Percentiles rank a stretch among this genome's conserved stretches.
These are phyloP conservation scores for Escallonia herrerae DNA, from an alignment of 129 eudicot species.

Conservation along the genomic window DNA sequence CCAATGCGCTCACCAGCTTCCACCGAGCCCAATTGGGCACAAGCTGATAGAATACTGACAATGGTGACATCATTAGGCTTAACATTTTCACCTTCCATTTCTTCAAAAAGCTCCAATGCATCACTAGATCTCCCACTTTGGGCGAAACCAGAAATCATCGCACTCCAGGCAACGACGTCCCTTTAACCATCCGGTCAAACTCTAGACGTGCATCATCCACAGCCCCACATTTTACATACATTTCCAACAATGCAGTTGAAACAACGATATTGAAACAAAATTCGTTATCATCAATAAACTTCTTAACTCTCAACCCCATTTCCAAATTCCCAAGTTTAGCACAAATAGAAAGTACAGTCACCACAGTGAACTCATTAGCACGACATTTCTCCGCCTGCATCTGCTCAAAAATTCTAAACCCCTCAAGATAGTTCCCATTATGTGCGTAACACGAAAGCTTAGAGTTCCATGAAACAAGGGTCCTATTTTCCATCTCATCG, in stretches of 20 bases:
- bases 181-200: slow-evolving; percentile 23
- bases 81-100: slow-evolving; percentile 11
- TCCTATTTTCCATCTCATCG: slow-evolving; percentile 21
- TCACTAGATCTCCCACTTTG: slow-evolving; percentile 23
- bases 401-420: slow-evolving; percentile 18
- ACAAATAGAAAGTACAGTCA: slow-evolving; percentile 21
- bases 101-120: slow-evolving; percentile 24
- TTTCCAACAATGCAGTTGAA: slow-evolving; percentile 27
- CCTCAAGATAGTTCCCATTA: slow-evolving; percentile 17
- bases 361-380: slow-evolving; percentile 26
- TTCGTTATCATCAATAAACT: slow-evolving; percentile 17
- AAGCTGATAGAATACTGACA: slow-evolving; percentile 24
- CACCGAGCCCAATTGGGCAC: slow-evolving; percentile 25
- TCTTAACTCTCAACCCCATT: slow-evolving; percentile 21
- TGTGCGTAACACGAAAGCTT: slow-evolving; percentile 25
- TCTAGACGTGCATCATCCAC: slow-evolving; percentile 30
- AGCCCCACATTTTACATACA: slow-evolving; percentile 33
- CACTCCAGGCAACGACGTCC: slow-evolving; percentile 23
- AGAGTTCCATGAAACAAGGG: slow-evolving; percentile 28
- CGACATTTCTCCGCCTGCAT: slow-evolving; percentile 19
- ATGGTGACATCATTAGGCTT: slow-evolving; percentile 22
- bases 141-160: slow-evolving; percentile 27
- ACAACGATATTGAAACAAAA: slow-evolving; percentile 15
- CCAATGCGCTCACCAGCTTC: slow-evolving; percentile 28
- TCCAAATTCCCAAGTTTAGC: slow-evolving; percentile 19